Evolutionary conservation across 208 protist species (phyloP), one percentile per base, ranked within the genome.

Genomic region (Herpetomonas samuelpessoai): DNA sequence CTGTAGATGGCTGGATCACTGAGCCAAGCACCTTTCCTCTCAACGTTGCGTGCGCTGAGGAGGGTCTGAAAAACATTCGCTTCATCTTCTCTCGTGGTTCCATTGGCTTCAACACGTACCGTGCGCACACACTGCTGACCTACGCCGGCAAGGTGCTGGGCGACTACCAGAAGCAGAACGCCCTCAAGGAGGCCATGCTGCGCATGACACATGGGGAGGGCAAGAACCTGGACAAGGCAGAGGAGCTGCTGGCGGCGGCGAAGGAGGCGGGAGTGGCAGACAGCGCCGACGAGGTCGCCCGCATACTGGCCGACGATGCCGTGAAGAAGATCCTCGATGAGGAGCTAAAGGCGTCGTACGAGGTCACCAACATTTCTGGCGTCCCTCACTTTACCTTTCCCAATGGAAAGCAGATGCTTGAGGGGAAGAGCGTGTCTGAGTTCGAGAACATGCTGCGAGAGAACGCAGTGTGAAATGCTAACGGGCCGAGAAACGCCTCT

Each of bases 341-440:
- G 6, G 64, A 77, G 61, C 51, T 77, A 47, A 25, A 49, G 1
- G 26, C 4, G 14, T 14, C 2, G 16, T 47, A 62, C 0, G 35
- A 25, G 1, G 51, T 57, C 16, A 64, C 54, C 22, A 30, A 52
- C 24, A 68, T 74, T 51, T 66, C 68, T 55, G 59, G 71, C 1
- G 53, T 75, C 29, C 71, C 70, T 2, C 29, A 74, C 55, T 72
- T 84, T 28, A 70, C 54, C 9, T 68, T 88, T 50, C 62, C 68
- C 21, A 69, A 76, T 53, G 59, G 59, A 14, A 31, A 48, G 41
- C 46, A 44, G 52, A 56, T 72, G 49, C 66, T 64, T 27, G 71
- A 65, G n/a, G 71, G 64, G 2, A 56, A 72, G 59, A 58, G 65
- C 0, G 58, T 77, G 10, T 55, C 62, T 18, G 57, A 61, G 21